Percentiles rank a stretch among this genome's conserved stretches.
These are phyloP conservation scores for Apiotrichum veenhuisii DNA, from an alignment of 1,284 basidiomycete species.

Conservation along the genomic window DNA sequence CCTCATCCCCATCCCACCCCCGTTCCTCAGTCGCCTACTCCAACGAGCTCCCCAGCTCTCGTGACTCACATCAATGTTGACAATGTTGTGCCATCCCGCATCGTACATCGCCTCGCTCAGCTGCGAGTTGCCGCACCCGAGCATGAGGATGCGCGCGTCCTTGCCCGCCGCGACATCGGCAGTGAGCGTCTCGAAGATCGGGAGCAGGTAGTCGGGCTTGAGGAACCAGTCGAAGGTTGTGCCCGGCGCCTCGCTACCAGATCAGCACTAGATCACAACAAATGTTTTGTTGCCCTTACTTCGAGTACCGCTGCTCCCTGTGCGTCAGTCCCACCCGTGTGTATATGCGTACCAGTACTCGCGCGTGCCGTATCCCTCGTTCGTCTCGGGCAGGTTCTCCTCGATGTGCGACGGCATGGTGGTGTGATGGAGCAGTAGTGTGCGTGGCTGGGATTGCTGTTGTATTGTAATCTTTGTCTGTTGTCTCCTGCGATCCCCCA, in stretches of 20 bases:
- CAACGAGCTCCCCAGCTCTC: too few relatives aligned
- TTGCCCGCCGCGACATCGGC: constrained; percentile 50
- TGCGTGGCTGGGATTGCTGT: background rate
- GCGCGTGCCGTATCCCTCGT: constrained; percentile 69
- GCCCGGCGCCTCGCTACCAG: constrained; percentile 55
- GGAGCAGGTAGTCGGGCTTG: constrained; percentile 44
- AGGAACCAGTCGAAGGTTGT: constrained; percentile 67
- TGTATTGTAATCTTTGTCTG: background rate
- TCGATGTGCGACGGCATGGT: constrained; percentile 27
- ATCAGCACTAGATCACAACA: too few relatives aligned
- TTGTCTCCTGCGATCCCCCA: background rate
- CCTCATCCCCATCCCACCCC: too few relatives aligned
- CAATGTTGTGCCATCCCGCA: constrained; percentile 77
- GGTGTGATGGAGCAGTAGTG: background rate
- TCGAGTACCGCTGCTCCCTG: constrained; percentile 64
- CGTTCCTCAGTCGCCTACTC: too few relatives aligned
- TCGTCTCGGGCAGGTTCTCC: constrained; percentile 58
- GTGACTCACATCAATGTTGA: constrained; percentile 77
- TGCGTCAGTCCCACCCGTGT: constrained; percentile 29
- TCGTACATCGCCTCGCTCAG: constrained; percentile 70
- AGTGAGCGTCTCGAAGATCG: constrained; percentile 38
- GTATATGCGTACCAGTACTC: constrained; percentile 62
- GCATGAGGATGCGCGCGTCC: constrained; percentile 68
- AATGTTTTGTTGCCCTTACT: too few relatives aligned
- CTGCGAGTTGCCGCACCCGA: constrained; percentile 85